phyloP scores from a whole-genome alignment of 768 basidiomycete genomes.

The Gautieria morchelliformis region DNA sequence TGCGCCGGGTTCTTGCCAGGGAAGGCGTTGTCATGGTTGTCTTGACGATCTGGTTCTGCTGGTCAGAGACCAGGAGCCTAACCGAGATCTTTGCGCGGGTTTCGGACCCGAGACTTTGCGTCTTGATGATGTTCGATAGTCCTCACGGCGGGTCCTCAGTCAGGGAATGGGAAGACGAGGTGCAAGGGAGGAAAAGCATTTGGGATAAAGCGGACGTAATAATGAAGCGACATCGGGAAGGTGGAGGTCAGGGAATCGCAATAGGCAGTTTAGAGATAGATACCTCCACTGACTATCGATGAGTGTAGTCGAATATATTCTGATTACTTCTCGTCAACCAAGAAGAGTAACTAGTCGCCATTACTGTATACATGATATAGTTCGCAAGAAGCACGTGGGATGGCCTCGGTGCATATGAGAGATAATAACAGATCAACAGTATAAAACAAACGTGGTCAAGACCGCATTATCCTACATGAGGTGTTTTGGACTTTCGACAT shows the following conservation, averaged over 20 bases:
- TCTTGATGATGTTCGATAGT: not conserved
- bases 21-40: not conserved
- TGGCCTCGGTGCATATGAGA: too few relatives aligned
- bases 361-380: too few relatives aligned
- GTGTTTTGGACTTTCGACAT: too few relatives aligned
- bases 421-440: too few relatives aligned
- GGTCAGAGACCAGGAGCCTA: not conserved
- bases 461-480: too few relatives aligned
- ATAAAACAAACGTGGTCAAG: too few relatives aligned
- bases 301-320: too few relatives aligned
- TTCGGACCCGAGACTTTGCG: not conserved
- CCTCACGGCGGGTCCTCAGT: not conserved
- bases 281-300: too few relatives aligned
- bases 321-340: too few relatives aligned
- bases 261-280: not conserved
- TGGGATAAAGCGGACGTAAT: not conserved
- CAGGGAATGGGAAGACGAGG: not conserved
- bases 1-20: not conserved
- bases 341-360: too few relatives aligned
- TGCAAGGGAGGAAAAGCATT: not conserved
- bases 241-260: not conserved
- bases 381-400: too few relatives aligned
- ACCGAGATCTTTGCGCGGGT: not conserved
- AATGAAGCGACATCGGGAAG: not conserved
- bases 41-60: not conserved